Conservation (phyloP, 1,284 basidiomycete genomes). For the Inonotus hispidus region DNA sequence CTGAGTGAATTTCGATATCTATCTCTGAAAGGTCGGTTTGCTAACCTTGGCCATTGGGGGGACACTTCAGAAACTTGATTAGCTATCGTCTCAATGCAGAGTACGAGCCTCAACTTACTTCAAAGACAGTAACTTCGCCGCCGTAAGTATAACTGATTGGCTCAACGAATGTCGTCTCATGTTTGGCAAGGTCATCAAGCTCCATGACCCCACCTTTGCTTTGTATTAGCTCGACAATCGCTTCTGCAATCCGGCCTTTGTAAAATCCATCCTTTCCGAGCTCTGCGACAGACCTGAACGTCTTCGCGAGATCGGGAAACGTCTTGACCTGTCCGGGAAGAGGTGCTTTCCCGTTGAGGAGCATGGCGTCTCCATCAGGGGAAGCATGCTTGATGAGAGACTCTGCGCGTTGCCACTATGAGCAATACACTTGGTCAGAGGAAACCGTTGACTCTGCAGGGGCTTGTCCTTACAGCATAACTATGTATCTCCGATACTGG, state of each 20-base stretch:
- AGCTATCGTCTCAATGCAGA: background rate
- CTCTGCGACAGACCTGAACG: slow-evolving; percentile 75
- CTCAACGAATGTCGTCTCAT: slow-evolving; percentile 75
- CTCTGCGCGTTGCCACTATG: slow-evolving; percentile 74
- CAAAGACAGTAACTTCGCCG: slow-evolving; percentile 76
- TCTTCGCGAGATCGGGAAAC: slow-evolving; percentile 76
- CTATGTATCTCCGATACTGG: slow-evolving; percentile 79
- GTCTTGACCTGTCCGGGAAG: slow-evolving; percentile 73
- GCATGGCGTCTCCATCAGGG: slow-evolving; percentile 79
- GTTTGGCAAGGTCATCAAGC: slow-evolving; percentile 79
- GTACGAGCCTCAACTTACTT: slow-evolving; percentile 44
- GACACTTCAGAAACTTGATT: slow-evolving; percentile 51
- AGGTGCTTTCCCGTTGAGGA: slow-evolving; percentile 76
- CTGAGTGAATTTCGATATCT: background rate
- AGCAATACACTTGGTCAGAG: background rate
- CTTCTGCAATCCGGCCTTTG: slow-evolving; percentile 82
- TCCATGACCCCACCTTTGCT: slow-evolving; percentile 88
- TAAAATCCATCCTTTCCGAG: slow-evolving; percentile 91
- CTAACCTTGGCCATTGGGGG: slow-evolving; percentile 88
- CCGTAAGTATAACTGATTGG: slow-evolving; percentile 90
- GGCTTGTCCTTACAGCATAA: slow-evolving; percentile 38
- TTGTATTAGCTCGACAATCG: slow-evolving; percentile 82
- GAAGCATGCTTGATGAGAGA: slow-evolving; percentile 76
- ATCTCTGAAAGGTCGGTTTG: background rate
- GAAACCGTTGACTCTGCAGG: background rate